Percentiles rank a stretch among this genome's conserved stretches.
These are phyloP conservation scores for Debaryomyces singareniensis DNA, from an alignment of 1,139 yeast genomes.

Conservation along the genomic window DNA sequence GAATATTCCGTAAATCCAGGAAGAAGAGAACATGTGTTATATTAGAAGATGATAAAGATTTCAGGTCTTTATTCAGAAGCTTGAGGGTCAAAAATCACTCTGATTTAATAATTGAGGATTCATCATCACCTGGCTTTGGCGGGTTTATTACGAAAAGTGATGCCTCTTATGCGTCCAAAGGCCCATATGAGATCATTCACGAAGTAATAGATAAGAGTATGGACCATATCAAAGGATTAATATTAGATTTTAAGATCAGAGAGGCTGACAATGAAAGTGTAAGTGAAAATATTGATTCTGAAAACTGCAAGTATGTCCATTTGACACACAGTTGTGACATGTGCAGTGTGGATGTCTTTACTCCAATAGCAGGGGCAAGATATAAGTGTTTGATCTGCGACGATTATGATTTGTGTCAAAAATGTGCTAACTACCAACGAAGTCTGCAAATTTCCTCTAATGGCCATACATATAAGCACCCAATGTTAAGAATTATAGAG, in stretches of 20 bases:
- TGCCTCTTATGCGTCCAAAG: conserved; percentile 11
- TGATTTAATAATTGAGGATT: conserved; percentile 23
- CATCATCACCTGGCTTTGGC: neutral
- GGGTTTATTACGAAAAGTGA: neutral
- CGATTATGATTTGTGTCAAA: conserved; percentile 52
- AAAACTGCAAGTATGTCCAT: too few species aligned
- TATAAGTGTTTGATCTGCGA: conserved; percentile 50
- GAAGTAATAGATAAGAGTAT: conserved; percentile 18
- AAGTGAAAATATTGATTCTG: neutral
- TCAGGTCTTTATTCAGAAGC: conserved; percentile 40
- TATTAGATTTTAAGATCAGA: conserved; percentile 8
- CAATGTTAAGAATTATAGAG: conserved; percentile 30
- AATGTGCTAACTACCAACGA: conserved; percentile 33
- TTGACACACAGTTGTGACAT: conserved; percentile 34
- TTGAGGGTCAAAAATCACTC: conserved; percentile 38
- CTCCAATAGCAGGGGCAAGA: conserved; percentile 41
- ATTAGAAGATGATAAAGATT: conserved; percentile 35
- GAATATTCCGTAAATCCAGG: conserved; percentile 33
- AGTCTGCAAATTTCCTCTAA: conserved; percentile 10
- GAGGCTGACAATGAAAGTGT: neutral
- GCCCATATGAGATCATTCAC: conserved; percentile 18
- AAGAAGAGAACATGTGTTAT: conserved; percentile 34
- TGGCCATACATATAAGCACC: conserved; percentile 22
- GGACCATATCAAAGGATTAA: conserved; percentile 17
- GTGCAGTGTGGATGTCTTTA: conserved; percentile 25